phyloP scores from a whole-genome alignment of 768 basidiomycete genomes.

The Psilocybe cubensis region DNA sequence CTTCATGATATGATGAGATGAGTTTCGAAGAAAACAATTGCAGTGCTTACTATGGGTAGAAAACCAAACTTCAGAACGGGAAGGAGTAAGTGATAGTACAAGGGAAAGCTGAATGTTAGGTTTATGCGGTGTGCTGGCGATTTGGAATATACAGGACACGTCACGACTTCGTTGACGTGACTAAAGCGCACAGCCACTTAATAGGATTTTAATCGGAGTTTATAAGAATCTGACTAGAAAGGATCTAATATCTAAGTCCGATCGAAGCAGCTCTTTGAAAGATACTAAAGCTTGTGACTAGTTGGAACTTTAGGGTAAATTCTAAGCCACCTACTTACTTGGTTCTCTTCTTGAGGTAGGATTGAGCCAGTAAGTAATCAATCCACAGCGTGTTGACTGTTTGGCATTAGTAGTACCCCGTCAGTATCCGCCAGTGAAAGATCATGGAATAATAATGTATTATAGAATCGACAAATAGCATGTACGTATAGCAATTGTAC shows the following conservation, averaged over 20 bases:
- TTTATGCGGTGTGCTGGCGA: slow-evolving; percentile 22
- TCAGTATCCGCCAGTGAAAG: no score
- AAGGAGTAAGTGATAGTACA: slow-evolving; percentile 1
- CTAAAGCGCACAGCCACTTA: slow-evolving; percentile 4
- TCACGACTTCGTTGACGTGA: slow-evolving; percentile 17
- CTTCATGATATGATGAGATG: not conserved
- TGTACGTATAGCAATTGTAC: slow-evolving; percentile 4
- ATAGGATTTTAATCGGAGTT: not conserved
- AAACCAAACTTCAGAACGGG: not conserved
- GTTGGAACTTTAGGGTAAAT: no score
- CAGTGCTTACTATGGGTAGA: not conserved
- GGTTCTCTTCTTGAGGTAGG: no score
- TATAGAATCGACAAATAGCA: not conserved
- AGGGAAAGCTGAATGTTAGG: no score
- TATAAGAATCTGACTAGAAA: not conserved
- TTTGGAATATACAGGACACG: slow-evolving; percentile 17
- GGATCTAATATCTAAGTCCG: no score
- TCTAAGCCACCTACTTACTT: no score
- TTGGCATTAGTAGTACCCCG: no score
- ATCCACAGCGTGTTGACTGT: no score
- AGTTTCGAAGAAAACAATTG: not conserved
- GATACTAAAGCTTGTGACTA: no score
- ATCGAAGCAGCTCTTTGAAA: no score
- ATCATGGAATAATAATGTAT: no score
- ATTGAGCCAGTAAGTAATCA: no score